Conservation (phyloP, 257 asterid species). For the Prunella vulgaris region DNA sequence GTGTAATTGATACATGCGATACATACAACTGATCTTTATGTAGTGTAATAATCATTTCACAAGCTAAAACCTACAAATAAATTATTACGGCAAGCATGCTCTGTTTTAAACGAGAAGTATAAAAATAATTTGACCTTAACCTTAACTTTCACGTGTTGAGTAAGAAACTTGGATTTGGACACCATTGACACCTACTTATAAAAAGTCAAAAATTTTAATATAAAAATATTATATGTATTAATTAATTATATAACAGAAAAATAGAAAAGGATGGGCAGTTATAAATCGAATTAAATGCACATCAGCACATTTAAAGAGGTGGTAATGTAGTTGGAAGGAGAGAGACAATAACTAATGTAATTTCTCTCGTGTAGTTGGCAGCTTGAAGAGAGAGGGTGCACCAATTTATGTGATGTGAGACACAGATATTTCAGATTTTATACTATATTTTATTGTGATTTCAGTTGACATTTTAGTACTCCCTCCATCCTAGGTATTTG, state of each 20-base stretch:
- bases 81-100: neutral
- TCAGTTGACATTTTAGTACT: neutral
- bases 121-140: neutral
- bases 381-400: neutral
- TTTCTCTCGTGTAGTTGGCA: conserved; percentile 16
- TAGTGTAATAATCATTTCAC: neutral
- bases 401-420: conserved; percentile 2
- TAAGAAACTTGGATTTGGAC: neutral
- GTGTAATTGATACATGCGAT: too few relatives aligned
- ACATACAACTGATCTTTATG: too few relatives aligned
- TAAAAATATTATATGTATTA: neutral
- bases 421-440: neutral
- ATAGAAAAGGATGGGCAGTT: neutral
- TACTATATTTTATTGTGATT: too few relatives aligned
- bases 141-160: too few relatives aligned
- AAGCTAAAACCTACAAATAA: neutral
- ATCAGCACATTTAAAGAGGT: conserved; percentile 11
- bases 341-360: neutral
- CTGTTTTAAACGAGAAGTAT: neutral
- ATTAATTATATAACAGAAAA: neutral
- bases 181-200: neutral
- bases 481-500: too few relatives aligned
- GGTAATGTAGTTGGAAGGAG: conserved; percentile 17
- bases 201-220: neutral
- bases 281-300: neutral